Evolutionary conservation across 2,329 filamentous ascomycete genomes (phyloP), one percentile per base, ranked within the genome.

Genomic region (Aciculosporium take): DNA sequence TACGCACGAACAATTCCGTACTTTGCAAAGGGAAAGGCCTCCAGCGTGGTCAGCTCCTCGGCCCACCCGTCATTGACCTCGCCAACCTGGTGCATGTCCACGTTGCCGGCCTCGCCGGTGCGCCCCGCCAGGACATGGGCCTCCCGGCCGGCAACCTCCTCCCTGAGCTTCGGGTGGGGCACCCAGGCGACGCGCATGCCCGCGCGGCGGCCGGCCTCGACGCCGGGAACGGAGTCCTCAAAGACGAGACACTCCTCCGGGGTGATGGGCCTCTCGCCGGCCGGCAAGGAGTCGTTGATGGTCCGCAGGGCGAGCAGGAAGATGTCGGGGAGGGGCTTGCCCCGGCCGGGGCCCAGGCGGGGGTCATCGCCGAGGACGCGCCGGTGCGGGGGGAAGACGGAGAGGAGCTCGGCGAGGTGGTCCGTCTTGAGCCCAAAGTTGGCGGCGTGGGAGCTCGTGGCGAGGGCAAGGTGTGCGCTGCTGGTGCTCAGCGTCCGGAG

Each of bases 171-270:
- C 1, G 78, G 75, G 62, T 96, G 87, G 20, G 91, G 91, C 51
- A 78, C 81, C 91, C 91, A 98, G 1, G 94, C 70, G 10, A 93
- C 87, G 49, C 89, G 78, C 89, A 96, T 96, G 0, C 89, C 89
- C 0, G 91, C 91, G 49, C 91, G 76, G 40, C 91, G 70, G 4
- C 87, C 91, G 2, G 86, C 78, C 63, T 98, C 91, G 3, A 95
- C 86, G 4, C 91, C 91, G 0, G 87, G 85, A 1, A 96, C 88
- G 35, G 81, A 85, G 60, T 98, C 91, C 63, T 98, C 91, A 53
- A 98, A 96, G 0, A 96, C 91, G 13, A 98, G 69, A 57, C 91
- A 96, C 61, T 96, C 89, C 50, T 84, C 82, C 0, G 87, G 86
- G 41, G 57, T 68, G 47, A 98, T 80, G 45, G 73, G 65, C 48